Percentiles rank a stretch among this genome's conserved stretches.
phyloP scores from a whole-genome alignment of 208 protist species.

The Acanthamoeba royreba region DNA sequence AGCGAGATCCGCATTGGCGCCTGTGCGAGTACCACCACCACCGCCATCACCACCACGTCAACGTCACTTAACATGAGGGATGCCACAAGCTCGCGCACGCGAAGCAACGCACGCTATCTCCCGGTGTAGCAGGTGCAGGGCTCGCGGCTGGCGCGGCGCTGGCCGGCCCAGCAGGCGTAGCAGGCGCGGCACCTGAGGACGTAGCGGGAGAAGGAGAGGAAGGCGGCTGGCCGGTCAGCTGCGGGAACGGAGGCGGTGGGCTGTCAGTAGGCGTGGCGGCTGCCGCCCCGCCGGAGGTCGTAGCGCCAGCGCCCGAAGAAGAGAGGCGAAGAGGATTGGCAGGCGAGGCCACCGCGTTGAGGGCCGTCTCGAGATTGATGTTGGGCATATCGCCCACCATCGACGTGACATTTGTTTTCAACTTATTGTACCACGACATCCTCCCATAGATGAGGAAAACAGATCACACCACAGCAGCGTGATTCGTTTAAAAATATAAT shows the following conservation, averaged over 20 bases:
- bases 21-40: not conserved
- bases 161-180: too few species aligned
- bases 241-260: not conserved
- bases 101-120: too few species aligned
- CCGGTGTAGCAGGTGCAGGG: too few species aligned
- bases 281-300: not conserved
- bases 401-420: not conserved
- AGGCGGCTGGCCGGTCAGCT: not conserved
- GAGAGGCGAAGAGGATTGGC: not conserved
- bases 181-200: too few species aligned
- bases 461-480: too few species aligned
- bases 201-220: not conserved
- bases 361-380: not conserved
- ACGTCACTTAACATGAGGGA: not conserved
- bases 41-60: not conserved
- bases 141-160: too few species aligned
- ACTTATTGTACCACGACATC: constrained; percentile 18
- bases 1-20: not conserved
- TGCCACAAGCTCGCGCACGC: too few species aligned
- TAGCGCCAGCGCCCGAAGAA: not conserved
- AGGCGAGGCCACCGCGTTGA: not conserved
- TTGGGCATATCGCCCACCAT: not conserved
- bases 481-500: too few species aligned
- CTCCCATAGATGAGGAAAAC: too few species aligned
- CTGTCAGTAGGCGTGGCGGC: not conserved